Conservation (phyloP, 495 filamentous ascomycete species). For the Paragyromitra xinjiangensis region DNA sequence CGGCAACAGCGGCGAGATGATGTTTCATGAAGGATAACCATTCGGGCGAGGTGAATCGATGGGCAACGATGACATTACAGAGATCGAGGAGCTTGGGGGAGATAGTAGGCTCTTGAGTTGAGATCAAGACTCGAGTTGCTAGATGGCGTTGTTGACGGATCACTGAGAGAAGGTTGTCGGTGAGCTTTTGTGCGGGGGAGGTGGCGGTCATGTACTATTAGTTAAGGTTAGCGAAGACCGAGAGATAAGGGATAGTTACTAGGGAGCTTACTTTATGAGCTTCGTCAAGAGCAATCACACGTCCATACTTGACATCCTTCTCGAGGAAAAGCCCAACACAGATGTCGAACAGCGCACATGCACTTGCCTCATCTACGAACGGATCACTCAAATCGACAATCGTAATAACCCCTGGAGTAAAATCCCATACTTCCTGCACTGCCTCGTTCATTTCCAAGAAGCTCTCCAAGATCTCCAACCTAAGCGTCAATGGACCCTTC, state of each 20-base stretch:
- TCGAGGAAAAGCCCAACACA: slow-evolving; percentile 70
- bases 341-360: slow-evolving; percentile 75
- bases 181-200: slow-evolving; percentile 64
- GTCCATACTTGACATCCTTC: slow-evolving; percentile 59
- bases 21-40: slow-evolving; percentile 71
- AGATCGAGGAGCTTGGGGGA: slow-evolving; percentile 73
- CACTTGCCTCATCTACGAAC: slow-evolving; percentile 71
- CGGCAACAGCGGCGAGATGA: slow-evolving; percentile 67
- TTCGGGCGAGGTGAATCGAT: slow-evolving; percentile 75
- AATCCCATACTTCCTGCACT: slow-evolving; percentile 50
- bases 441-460: slow-evolving; percentile 62
- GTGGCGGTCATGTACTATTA: slow-evolving; percentile 64
- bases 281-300: slow-evolving; percentile 68
- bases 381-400: slow-evolving; percentile 80
- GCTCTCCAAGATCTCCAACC: slow-evolving; percentile 67
- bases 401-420: slow-evolving; percentile 67
- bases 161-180: slow-evolving; percentile 69
- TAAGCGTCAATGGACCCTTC: slow-evolving; percentile 64
- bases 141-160: slow-evolving; percentile 78
- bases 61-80: slow-evolving; percentile 76
- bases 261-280: slow-evolving; percentile 65
- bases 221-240: neutral
- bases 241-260: neutral
- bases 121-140: slow-evolving; percentile 71
- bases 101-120: slow-evolving; percentile 83